phyloP scores from a whole-genome alignment of 495 filamentous ascomycete species.

The Rostrohypoxylon terebratum region DNA sequence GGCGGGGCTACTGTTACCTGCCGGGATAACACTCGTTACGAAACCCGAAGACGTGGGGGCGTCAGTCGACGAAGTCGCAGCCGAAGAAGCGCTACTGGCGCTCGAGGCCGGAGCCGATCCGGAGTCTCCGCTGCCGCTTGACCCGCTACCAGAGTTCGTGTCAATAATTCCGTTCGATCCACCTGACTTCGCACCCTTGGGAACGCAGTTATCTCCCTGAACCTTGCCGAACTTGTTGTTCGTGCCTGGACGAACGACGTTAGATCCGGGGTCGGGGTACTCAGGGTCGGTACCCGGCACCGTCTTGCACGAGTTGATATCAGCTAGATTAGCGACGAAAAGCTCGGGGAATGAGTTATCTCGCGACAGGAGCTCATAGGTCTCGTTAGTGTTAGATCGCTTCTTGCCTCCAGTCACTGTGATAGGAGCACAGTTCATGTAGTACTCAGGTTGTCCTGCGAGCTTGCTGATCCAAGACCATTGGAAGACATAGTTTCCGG shows the following conservation, averaged over 20 bases:
- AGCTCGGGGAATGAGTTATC: slow-evolving; percentile 76
- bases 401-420: slow-evolving; percentile 33
- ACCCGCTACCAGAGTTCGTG: slow-evolving; percentile 5
- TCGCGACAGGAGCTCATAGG: slow-evolving; percentile 58
- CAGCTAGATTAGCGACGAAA: slow-evolving; percentile 79
- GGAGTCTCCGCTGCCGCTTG: not conserved
- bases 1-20: not conserved
- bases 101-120: not conserved
- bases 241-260: slow-evolving; percentile 56
- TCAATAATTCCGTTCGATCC: slow-evolving; percentile 21
- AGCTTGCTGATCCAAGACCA: slow-evolving; percentile 66
- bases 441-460: slow-evolving; percentile 61
- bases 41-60: slow-evolving; percentile 1
- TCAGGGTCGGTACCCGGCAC: slow-evolving; percentile 56
- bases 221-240: slow-evolving; percentile 34
- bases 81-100: slow-evolving; percentile 5
- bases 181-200: slow-evolving; percentile 42
- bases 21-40: slow-evolving; percentile 16
- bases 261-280: slow-evolving; percentile 69
- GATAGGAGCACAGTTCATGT: slow-evolving; percentile 56
- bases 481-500: slow-evolving; percentile 73
- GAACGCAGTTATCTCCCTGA: slow-evolving; percentile 38
- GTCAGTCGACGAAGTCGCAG: not conserved
- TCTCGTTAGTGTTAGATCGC: slow-evolving; percentile 46
- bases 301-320: slow-evolving; percentile 66